A percentile compares a stretch with the other conserved stretches of the same genome.
phyloP scores from a whole-genome alignment of 768 basidiomycete species.

The Myochromella boudieri region DNA sequence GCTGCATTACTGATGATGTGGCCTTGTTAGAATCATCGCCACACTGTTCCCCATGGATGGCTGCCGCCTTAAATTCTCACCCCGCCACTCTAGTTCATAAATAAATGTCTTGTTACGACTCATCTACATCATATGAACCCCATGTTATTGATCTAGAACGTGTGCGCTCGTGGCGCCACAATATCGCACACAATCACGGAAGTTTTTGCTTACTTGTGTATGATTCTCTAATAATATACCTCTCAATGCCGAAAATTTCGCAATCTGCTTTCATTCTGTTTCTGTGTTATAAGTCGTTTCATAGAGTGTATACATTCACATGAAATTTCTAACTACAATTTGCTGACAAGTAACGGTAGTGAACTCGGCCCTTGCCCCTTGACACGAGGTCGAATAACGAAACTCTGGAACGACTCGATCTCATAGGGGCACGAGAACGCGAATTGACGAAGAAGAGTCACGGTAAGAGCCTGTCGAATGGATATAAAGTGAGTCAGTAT shows the following conservation, averaged over 20 bases:
- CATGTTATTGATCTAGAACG: background rate
- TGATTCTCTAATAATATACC: constrained; percentile 5
- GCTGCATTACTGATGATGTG: background rate
- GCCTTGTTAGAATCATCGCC: constrained; percentile 73
- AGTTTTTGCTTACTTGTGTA: background rate
- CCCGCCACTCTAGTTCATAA: constrained; percentile 37
- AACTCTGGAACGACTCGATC: constrained; percentile 65
- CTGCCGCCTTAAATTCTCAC: constrained; percentile 75
- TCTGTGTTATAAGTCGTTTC: background rate
- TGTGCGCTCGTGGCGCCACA: background rate
- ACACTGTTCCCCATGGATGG: constrained; percentile 96
- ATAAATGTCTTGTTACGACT: background rate
- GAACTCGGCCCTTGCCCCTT: constrained; percentile 53
- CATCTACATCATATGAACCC: background rate
- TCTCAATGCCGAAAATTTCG: background rate
- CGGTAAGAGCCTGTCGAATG: constrained; percentile 33
- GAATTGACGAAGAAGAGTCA: constrained; percentile 54
- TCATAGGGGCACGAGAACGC: constrained; percentile 48
- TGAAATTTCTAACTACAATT: constrained; percentile 2
- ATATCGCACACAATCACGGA: background rate
- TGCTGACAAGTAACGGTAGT: constrained; percentile 52
- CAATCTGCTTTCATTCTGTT: background rate
- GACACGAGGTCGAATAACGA: constrained; percentile 61
- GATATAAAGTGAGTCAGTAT: background rate
- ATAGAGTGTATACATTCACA: background rate